Percentiles rank a stretch among this genome's conserved stretches.
These are phyloP conservation scores for Heterobasidion parviporum DNA, from an alignment of 1,284 basidiomycete genomes.

Conservation along the genomic window DNA sequence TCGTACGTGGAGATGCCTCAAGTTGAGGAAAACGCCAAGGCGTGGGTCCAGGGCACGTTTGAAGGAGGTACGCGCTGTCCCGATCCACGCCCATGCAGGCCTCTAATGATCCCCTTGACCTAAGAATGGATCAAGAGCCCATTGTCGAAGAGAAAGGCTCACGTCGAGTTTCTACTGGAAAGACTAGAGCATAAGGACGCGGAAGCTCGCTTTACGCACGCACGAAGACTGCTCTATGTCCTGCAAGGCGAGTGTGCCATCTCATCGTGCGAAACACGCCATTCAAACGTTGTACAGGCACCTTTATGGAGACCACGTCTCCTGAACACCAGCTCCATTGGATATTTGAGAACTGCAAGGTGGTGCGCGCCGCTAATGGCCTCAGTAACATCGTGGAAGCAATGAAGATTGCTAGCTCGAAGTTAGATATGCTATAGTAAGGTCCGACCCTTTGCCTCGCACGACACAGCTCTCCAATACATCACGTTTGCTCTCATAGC, in stretches of 20 bases:
- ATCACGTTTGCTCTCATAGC: slow-evolving; percentile 27
- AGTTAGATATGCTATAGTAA: slow-evolving; percentile 66
- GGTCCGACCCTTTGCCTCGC: slow-evolving; percentile 37
- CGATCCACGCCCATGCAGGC: neutral
- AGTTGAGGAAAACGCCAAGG: slow-evolving; percentile 80
- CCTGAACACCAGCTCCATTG: slow-evolving; percentile 93
- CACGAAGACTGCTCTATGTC: slow-evolving; percentile 83
- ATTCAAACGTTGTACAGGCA: slow-evolving; percentile 42
- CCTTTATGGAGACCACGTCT: slow-evolving; percentile 85
- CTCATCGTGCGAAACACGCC: neutral
- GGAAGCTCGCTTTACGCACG: slow-evolving; percentile 80
- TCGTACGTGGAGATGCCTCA: slow-evolving; percentile 95
- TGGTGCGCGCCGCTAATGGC: slow-evolving; percentile 81
- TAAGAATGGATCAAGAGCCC: slow-evolving; percentile 75
- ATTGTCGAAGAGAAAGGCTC: slow-evolving; percentile 53
- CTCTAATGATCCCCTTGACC: neutral
- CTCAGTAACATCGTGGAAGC: slow-evolving; percentile 80
- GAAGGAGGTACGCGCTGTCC: slow-evolving; percentile 47
- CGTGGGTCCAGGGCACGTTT: slow-evolving; percentile 77
- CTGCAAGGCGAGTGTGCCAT: slow-evolving; percentile 63
- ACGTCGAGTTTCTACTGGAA: slow-evolving; percentile 76
- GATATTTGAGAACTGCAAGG: slow-evolving; percentile 91
- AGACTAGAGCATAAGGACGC: slow-evolving; percentile 79
- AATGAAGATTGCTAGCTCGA: slow-evolving; percentile 83
- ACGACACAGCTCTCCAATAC: neutral